Evolutionary conservation across 1,139 yeast species (phyloP), one percentile per base, ranked within the genome.

Genomic region (Nadsonia starkeyi-henricii): DNA sequence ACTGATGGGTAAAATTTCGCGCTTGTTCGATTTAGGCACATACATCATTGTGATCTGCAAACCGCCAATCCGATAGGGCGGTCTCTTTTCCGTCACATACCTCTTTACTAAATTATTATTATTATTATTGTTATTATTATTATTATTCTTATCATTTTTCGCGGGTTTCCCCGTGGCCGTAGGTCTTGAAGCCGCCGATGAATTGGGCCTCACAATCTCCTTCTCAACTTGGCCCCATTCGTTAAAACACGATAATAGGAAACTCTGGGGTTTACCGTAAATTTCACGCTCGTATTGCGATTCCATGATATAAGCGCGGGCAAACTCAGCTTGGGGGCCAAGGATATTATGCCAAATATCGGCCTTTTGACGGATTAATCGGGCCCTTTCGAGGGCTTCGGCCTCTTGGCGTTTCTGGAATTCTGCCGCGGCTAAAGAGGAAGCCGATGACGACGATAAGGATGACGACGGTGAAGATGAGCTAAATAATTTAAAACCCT

Each of bases 291-390:
- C 83, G 57, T 77, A 76, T 53, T 79, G 79, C 37, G 76, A 74
- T 56, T 85, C 78, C 47, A 75, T 76, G 50, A 89, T 69, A 56
- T 81, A 80, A 51, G 88, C 77, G 54, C 93, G 74, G 2, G 86
- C 95, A 70, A 85, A 88, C 45, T 95, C 85, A 8, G 39, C 3
- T 60, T 84, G 89, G 42, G 71, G 72, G 1, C 96, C 96, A 54
- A 83, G 71, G 51, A 74, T 68, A 36, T 59, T 58, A 18, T 58
- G 56, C 69, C 69, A 66, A 2, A 59, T 50, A 43, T 63, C 65
- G 2, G 45, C 42, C 18, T 49, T 39, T 12, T 1, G 17, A 5
- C 33, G 20, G 46, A 46, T n/a, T 15, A 33, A 4, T 9, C 39
- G 15, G 4, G 15, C 39, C 39, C 12, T 33, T 33, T 33, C 39